These are phyloP conservation scores for Capsicum baccatum DNA, from an alignment of 257 asterid species.

Conservation along the genomic window DNA sequence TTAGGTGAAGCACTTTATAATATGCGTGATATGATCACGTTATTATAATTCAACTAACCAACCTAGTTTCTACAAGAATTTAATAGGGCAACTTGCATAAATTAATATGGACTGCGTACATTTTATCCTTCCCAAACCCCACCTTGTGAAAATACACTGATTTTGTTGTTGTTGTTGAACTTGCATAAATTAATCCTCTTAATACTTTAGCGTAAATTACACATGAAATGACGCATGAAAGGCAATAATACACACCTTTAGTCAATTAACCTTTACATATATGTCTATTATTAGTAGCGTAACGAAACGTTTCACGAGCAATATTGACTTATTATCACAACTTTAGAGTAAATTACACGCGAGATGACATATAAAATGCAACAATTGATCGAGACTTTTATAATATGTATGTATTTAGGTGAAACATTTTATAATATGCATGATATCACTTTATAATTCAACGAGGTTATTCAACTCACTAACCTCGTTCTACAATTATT, in stretches of 20 bases:
- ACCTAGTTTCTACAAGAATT: not conserved
- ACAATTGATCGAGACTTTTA: too few relatives aligned
- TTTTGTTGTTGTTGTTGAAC: not conserved
- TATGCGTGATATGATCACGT: not conserved
- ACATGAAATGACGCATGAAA: not conserved
- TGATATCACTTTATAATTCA: not conserved
- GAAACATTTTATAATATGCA: not conserved
- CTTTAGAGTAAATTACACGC: not conserved
- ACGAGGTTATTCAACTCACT: not conserved
- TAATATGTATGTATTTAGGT: not conserved
- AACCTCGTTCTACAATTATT: not conserved
- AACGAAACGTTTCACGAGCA: not conserved
- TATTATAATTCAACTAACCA: not conserved
- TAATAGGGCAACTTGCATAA: not conserved
- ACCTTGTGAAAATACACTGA: too few relatives aligned
- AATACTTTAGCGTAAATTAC: not conserved
- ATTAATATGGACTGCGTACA: not conserved
- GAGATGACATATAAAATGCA: too few relatives aligned
- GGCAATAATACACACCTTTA: not conserved
- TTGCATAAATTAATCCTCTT: not conserved
- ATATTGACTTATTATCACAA: not conserved
- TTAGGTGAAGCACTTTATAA: slow-evolving; percentile 7
- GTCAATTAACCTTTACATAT: not conserved
- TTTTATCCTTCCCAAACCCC: too few relatives aligned
- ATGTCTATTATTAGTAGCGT: not conserved